Percentiles rank a stretch among this genome's conserved stretches.
Conservation (phyloP, 2,329 filamentous ascomycete genomes). For the Fusarium austroafricanum region DNA sequence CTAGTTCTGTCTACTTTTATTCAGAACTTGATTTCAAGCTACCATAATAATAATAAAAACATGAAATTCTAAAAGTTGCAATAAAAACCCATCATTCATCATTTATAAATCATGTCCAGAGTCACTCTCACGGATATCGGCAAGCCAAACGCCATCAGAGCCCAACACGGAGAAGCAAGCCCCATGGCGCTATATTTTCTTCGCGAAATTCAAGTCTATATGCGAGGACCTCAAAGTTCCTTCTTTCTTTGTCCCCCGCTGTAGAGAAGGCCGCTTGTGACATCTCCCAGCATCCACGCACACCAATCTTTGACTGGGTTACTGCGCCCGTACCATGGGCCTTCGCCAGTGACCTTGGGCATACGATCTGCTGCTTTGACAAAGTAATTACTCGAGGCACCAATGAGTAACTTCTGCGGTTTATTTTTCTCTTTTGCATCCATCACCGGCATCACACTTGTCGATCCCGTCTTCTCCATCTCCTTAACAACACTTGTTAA, state of each 20-base stretch:
- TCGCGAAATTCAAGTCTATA: background rate
- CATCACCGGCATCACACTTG: slow-evolving; percentile 59
- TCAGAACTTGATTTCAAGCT: background rate
- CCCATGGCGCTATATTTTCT: background rate
- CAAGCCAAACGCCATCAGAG: background rate
- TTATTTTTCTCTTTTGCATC: slow-evolving; percentile 38
- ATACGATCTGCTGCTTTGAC: slow-evolving; percentile 51
- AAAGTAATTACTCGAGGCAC: slow-evolving; percentile 51
- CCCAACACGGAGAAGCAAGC: background rate
- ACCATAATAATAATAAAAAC: background rate
- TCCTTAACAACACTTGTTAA: slow-evolving; percentile 63
- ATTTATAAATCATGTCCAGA: background rate
- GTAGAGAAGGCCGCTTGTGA: slow-evolving; percentile 50
- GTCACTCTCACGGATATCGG: too few relatives aligned
- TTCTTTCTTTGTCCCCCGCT: slow-evolving; percentile 43
- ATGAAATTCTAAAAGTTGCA: background rate
- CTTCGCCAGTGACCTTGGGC: slow-evolving; percentile 51
- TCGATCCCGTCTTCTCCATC: slow-evolving; percentile 62
- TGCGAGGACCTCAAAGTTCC: slow-evolving; percentile 10
- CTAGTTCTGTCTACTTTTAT: background rate
- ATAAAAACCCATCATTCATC: background rate
- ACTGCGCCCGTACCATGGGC: slow-evolving; percentile 52
- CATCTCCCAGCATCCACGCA: slow-evolving; percentile 47
- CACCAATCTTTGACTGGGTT: slow-evolving; percentile 48
- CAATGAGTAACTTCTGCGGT: slow-evolving; percentile 44